phyloP scores from a whole-genome alignment of 2,329 filamentous ascomycete species.

The Ophiobolus disseminans region DNA sequence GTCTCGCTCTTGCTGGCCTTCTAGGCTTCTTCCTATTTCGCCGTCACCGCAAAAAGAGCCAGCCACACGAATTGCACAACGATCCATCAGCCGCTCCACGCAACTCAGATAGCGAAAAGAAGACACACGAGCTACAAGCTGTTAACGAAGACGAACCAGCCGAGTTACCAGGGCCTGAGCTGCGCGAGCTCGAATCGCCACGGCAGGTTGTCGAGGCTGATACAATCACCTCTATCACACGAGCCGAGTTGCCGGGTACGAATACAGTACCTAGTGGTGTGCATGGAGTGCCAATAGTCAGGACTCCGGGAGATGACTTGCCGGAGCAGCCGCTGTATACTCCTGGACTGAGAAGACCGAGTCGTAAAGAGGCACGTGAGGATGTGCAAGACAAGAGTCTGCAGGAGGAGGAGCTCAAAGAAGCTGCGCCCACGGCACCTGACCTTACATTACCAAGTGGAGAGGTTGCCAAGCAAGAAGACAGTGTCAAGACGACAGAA shows the following conservation, averaged over 20 bases:
- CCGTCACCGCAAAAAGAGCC: conserved; percentile 7
- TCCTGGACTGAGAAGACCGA: conserved; percentile 7
- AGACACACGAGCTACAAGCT: conserved; percentile 21
- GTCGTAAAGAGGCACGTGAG: no score
- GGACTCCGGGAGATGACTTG: conserved; percentile 28
- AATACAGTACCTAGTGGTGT: conserved; percentile 18
- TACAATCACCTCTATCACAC: conserved; percentile 11
- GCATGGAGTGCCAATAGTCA: conserved; percentile 24
- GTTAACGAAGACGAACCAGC: conserved; percentile 22
- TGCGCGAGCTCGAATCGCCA: conserved; percentile 18
- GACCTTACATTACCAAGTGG: no score
- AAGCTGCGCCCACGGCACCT: no score
- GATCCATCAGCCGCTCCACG: neutral
- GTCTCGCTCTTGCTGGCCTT: conserved; percentile 17
- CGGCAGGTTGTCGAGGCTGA: conserved; percentile 25
- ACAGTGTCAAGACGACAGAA: no score
- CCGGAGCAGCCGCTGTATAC: conserved; percentile 17
- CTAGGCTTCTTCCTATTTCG: conserved; percentile 17
- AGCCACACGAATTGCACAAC: conserved; percentile 14
- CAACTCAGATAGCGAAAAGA: conserved; percentile 9
- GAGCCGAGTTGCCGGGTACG: conserved; percentile 26
- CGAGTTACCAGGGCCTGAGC: conserved; percentile 20
- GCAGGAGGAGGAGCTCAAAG: no score
- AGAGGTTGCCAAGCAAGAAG: no score
- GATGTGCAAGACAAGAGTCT: no score